A percentile compares a stretch with the other conserved stretches of the same genome.
phyloP scores from a whole-genome alignment of 805 yeast genomes.

The Babjeviella inositovora region DNA sequence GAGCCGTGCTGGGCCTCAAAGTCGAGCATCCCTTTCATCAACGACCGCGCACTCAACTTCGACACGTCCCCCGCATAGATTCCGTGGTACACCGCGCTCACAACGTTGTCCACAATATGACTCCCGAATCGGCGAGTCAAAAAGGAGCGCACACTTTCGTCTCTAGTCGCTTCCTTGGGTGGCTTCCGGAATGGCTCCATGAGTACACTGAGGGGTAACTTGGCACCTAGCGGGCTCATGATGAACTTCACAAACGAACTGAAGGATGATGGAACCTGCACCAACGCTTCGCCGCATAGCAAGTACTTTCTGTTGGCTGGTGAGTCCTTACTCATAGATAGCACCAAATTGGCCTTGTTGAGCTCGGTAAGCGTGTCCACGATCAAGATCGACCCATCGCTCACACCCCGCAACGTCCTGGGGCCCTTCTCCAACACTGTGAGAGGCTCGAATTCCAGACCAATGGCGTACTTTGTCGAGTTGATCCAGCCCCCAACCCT shows the following conservation, averaged over 20 bases:
- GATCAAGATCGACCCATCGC: constrained; percentile 60
- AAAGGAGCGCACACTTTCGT: constrained; percentile 62
- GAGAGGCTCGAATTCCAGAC: constrained; percentile 6
- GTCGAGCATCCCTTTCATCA: constrained; percentile 36
- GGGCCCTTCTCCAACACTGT: constrained; percentile 73
- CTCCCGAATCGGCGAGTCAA: constrained; percentile 58
- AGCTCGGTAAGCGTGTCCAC: constrained; percentile 32
- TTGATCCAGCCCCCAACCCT: constrained; percentile 73
- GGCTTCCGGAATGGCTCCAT: constrained; percentile 31
- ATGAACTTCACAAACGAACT: constrained; percentile 15
- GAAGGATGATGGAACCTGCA: constrained; percentile 35
- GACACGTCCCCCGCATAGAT: constrained; percentile 78
- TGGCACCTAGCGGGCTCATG: constrained; percentile 23
- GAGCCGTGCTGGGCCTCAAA: constrained; percentile 48
- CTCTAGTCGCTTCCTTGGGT: constrained; percentile 13
- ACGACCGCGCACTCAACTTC: constrained; percentile 46
- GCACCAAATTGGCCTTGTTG: constrained; percentile 29
- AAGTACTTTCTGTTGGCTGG: constrained; percentile 63
- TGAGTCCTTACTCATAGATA: constrained; percentile 37
- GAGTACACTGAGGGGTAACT: constrained; percentile 23
- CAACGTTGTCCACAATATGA: constrained; percentile 31
- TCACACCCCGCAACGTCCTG: constrained; percentile 71
- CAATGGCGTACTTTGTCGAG: constrained; percentile 14
- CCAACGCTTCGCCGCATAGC: constrained; percentile 27
- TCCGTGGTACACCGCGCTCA: constrained; percentile 80